A percentile compares a stretch with the other conserved stretches of the same genome.
Evolutionary conservation across 345 rosid species (phyloP).

Genomic region (Sisymbrium altissimum): DNA sequence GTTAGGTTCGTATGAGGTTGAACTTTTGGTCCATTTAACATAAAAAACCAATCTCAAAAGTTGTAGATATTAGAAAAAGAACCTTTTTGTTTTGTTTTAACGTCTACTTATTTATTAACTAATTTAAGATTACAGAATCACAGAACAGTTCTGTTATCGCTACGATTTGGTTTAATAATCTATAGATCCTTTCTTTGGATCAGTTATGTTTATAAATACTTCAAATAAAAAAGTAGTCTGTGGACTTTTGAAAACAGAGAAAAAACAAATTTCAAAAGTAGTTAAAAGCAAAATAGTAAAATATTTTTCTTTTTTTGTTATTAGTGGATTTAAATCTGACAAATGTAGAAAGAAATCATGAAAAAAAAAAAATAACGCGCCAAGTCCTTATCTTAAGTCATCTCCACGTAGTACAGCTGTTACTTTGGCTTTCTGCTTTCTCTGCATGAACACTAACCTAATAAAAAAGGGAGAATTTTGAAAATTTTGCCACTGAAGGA

Average conservation of each 20-base stretch:
- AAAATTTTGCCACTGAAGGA: conserved; percentile 26
- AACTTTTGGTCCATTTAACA: not conserved
- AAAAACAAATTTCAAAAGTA: too few species aligned
- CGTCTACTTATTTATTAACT: not conserved
- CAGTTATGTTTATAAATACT: not conserved
- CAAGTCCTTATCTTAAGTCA: conserved; percentile 15
- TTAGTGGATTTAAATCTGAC: not conserved
- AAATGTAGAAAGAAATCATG: not conserved
- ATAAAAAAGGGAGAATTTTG: not conserved
- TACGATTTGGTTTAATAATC: not conserved
- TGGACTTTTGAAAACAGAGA: not conserved
- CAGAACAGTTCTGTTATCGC: not conserved
- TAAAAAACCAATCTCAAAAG: too few species aligned
- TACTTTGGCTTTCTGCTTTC: not conserved
- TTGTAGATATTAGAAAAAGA: too few species aligned
- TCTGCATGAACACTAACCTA: conserved; percentile 9
- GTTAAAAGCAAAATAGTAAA: too few species aligned
- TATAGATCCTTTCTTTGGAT: not conserved
- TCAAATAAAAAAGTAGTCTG: not conserved
- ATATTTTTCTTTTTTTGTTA: too few species aligned
- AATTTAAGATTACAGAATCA: not conserved
- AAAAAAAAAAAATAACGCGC: conserved; percentile 1
- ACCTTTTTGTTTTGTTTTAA: too few species aligned
- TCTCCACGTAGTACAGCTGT: conserved; percentile 3
- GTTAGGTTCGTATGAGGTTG: not conserved